Evolutionary conservation across 2,329 filamentous ascomycete species (phyloP).

Genomic region (Fusarium xylarioides): DNA sequence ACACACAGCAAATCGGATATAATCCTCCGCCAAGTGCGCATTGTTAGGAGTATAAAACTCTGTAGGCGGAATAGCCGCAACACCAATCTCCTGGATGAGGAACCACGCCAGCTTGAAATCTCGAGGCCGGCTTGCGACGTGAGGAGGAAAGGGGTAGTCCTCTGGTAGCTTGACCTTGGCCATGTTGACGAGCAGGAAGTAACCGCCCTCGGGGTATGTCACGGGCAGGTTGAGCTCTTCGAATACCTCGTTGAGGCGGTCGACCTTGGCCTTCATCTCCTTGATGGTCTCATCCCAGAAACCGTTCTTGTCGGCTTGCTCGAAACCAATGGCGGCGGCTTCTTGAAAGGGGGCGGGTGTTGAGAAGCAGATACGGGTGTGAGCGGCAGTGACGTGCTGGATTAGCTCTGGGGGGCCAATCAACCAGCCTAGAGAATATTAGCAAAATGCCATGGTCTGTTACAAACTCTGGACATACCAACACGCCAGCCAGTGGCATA

Average conservation of each 20-base stretch:
- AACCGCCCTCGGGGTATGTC: constrained; percentile 93
- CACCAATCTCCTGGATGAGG: constrained; percentile 93
- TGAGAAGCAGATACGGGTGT: constrained; percentile 96
- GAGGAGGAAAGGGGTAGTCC: constrained; percentile 87
- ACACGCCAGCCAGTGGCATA: constrained; percentile 98
- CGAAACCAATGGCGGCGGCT: constrained; percentile 92
- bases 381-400: constrained; percentile 89
- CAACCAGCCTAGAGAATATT: constrained; percentile 71
- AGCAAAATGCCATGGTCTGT: neutral
- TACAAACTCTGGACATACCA: constrained; percentile 49
- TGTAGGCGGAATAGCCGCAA: constrained; percentile 94
- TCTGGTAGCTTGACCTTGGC: constrained; percentile 83
- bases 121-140: constrained; percentile 84
- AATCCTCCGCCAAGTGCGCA: constrained; percentile 87
- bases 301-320: constrained; percentile 81
- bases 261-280: constrained; percentile 92
- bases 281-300: constrained; percentile 88
- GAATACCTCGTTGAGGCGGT: constrained; percentile 85
- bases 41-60: constrained; percentile 95
- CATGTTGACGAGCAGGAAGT: constrained; percentile 97
- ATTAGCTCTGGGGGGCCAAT: constrained; percentile 90
- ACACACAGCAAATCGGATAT: constrained; percentile 94
- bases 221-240: constrained; percentile 80
- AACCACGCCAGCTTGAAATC: constrained; percentile 98
- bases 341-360: constrained; percentile 94